Evolutionary conservation across 148 eudicot genomes (phyloP).

Genomic region (Suaeda aralocaspica): DNA sequence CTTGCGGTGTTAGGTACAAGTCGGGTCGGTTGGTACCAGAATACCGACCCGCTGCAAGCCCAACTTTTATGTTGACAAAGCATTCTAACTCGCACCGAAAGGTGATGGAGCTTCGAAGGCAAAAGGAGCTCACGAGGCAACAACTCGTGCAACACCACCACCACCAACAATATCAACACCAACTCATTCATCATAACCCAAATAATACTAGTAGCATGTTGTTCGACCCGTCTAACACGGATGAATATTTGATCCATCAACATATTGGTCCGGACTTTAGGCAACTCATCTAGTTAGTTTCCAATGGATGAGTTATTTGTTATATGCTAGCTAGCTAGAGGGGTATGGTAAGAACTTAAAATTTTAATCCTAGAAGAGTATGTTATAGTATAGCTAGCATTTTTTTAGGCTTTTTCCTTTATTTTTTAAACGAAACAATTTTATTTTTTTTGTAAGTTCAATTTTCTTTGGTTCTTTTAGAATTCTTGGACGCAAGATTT

Average conservation of each 20-base stretch:
- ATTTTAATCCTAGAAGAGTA: slow-evolving; percentile 8
- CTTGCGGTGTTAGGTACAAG: slow-evolving; percentile 84
- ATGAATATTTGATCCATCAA: slow-evolving; percentile 87
- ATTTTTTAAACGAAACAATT: neutral
- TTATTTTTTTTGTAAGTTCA: neutral
- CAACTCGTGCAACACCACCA: slow-evolving; percentile 40
- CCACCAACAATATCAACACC: slow-evolving; percentile 26
- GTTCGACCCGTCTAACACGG: slow-evolving; percentile 46
- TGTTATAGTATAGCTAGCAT: slow-evolving; percentile 11
- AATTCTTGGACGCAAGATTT: slow-evolving; percentile 18
- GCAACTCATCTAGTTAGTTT: slow-evolving; percentile 38
- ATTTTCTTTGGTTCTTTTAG: slow-evolving; percentile 13
- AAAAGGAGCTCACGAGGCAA: slow-evolving; percentile 54
- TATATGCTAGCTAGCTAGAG: slow-evolving; percentile 14
- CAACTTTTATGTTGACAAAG: slow-evolving; percentile 60
- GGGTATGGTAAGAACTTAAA: slow-evolving; percentile 5
- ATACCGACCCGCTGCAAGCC: slow-evolving; percentile 89
- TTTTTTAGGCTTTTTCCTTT: neutral
- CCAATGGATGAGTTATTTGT: neutral
- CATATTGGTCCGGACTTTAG: slow-evolving; percentile 65
- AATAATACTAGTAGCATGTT: slow-evolving; percentile 27
- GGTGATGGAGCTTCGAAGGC: slow-evolving; percentile 79
- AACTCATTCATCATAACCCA: slow-evolving; percentile 32
- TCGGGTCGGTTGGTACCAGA: slow-evolving; percentile 89
- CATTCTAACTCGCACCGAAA: slow-evolving; percentile 91